A percentile compares a stretch with the other conserved stretches of the same genome.
phyloP scores from a whole-genome alignment of 202 grass and related monocot genomes.

The Elaeis oleifera region DNA sequence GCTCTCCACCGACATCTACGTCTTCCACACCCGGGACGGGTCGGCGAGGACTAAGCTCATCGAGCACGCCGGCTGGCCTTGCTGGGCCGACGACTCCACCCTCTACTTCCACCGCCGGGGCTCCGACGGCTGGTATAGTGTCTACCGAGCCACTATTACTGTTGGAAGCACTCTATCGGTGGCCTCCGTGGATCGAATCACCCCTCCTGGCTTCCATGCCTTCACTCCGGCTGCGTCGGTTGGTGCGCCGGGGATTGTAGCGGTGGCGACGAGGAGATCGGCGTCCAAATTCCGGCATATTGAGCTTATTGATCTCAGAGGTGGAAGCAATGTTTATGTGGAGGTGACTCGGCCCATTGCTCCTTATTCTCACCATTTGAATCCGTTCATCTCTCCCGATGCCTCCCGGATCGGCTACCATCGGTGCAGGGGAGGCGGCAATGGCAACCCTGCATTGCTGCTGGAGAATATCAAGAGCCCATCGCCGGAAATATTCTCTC shows the following conservation, averaged over 20 bases:
- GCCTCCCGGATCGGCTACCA: conserved; percentile 61
- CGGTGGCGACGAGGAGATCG: conserved; percentile 57
- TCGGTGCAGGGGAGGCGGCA: conserved; percentile 63
- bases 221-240: conserved; percentile 75
- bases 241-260: conserved; percentile 44
- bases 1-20: conserved; percentile 58
- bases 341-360: conserved; percentile 45
- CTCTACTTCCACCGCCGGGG: conserved; percentile 79
- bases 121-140: conserved; percentile 60
- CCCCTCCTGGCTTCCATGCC: conserved; percentile 62
- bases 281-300: conserved; percentile 65
- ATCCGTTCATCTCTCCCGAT: conserved; percentile 72
- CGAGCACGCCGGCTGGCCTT: conserved; percentile 57
- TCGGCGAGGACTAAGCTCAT: conserved; percentile 37
- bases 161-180: conserved; percentile 11
- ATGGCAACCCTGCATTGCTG: conserved; percentile 53
- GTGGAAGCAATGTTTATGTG: conserved; percentile 28
- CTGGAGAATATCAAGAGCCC: conserved; percentile 68
- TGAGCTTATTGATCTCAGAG: conserved; percentile 49
- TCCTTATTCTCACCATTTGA: conserved; percentile 64
- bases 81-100: conserved; percentile 63
- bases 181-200: conserved; percentile 37
- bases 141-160: conserved; percentile 46
- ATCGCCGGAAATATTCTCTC: conserved; percentile 42
- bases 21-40: conserved; percentile 58